Base-by-base conservation (phyloP, 805 yeast species). In the Candida broadrunensis region DNA sequence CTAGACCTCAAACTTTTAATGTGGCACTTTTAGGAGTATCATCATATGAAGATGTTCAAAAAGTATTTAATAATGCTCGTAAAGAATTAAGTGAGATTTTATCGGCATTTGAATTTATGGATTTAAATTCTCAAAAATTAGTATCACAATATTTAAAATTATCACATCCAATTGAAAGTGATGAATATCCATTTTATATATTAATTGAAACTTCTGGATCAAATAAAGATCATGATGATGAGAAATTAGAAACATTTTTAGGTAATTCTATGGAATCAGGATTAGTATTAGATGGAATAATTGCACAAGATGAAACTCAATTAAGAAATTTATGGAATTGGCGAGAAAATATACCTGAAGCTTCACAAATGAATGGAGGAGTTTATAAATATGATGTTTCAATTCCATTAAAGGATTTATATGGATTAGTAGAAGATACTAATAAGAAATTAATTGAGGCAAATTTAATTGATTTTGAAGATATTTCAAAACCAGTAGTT, bases 351-450 rank as follows among this genome's bases (percentile, higher is more conserved):
- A 80, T 91, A 47, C 88, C 97, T 31, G 99, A 93, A 67, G 90
- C 96, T 5, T 75, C 87, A 5, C 84, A 86, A 37, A 74, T 78
- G 45, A 81, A 74, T 27, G 98, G 99, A 38, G 99, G 98, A 52
- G 97, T 91, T 38, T 93, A 91, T 72, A 93, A 93, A 68, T 93
- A 93, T 58, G 99, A 93, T 54, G 97, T 93, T 29, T 89, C 97
- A 3, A 69, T 93, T 44, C 98, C 98, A 26, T 73, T 93, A 49
- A 71, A 77, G 16, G 87, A 81, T 39, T 72, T 93, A 66, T 93
- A 89, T 58, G 83, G 83, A 11, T 69, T 93, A 38, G 96, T 91
- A 17, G 85, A 80, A 35, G 95, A 84, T 5, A 81, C 83, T n/a
- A 78, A 83, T 50, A 79, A 63, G 34, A 77, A 77, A 52, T 70